phyloP scores from a whole-genome alignment of 257 asterid species.

The Fraxinus quadrangulata region DNA sequence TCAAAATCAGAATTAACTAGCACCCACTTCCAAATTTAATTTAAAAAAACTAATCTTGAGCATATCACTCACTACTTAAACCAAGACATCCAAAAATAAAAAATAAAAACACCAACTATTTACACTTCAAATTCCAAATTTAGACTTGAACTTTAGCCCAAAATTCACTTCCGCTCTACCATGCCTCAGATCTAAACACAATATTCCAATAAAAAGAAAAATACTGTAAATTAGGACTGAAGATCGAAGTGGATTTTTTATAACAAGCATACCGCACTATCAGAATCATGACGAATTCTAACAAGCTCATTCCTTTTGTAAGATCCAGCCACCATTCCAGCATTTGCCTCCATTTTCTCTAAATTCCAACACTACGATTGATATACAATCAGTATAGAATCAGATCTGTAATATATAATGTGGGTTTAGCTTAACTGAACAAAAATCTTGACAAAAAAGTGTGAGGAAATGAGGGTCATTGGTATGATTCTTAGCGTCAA shows the following conservation, averaged over 20 bases:
- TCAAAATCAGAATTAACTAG: slow-evolving; percentile 12
- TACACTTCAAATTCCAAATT: slow-evolving; percentile 21
- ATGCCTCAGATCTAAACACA: slow-evolving; percentile 45
- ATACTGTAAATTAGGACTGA: slow-evolving; percentile 15
- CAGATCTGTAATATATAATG: background rate
- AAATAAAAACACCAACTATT: background rate
- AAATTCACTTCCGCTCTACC: background rate
- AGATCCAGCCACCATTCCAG: slow-evolving; percentile 92
- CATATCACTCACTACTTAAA: slow-evolving; percentile 28
- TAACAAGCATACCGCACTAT: slow-evolving; percentile 54
- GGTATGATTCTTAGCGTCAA: slow-evolving; percentile 23
- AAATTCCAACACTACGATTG: slow-evolving; percentile 5
- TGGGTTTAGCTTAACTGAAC: slow-evolving; percentile 4
- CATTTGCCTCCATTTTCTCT: slow-evolving; percentile 67
- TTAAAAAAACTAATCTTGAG: slow-evolving; percentile 18
- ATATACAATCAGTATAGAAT: background rate
- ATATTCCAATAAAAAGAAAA: background rate
- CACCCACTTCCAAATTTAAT: slow-evolving; percentile 14
- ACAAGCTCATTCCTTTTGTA: slow-evolving; percentile 77
- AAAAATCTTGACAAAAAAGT: background rate
- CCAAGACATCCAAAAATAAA: background rate
- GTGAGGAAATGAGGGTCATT: slow-evolving; percentile 26
- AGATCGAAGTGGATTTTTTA: slow-evolving; percentile 20
- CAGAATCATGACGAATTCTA: slow-evolving; percentile 70
- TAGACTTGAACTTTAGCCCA: slow-evolving; percentile 21